A percentile compares a stretch with the other conserved stretches of the same genome.
Conservation (phyloP, 441 rosid genomes). For the Capsella rubella region DNA sequence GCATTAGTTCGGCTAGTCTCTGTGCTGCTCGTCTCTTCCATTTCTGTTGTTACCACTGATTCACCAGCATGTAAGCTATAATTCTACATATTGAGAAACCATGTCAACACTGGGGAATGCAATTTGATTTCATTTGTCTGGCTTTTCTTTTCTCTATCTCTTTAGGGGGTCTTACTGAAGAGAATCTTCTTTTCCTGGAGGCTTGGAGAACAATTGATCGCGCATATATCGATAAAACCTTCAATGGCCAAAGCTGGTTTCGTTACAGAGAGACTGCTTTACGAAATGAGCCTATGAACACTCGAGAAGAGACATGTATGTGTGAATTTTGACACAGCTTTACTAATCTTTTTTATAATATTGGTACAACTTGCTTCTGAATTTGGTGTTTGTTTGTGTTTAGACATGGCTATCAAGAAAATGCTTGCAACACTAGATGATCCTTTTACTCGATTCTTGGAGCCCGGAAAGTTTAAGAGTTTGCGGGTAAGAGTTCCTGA, state of each 20-base stretch:
- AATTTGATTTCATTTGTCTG: constrained; percentile 14
- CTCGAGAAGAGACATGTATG: constrained; percentile 87
- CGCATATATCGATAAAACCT: constrained; percentile 86
- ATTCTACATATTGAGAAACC: constrained; percentile 9
- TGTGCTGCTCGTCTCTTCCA: constrained; percentile 62
- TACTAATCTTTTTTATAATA: not conserved
- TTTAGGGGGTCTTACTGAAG: constrained; percentile 78
- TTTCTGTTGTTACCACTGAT: constrained; percentile 55
- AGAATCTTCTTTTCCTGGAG: constrained; percentile 83
- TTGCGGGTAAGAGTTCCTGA: constrained; percentile 70
- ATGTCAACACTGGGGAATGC: not conserved
- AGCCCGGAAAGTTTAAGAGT: constrained; percentile 92
- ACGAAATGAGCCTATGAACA: constrained; percentile 87
- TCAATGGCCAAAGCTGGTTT: constrained; percentile 99
- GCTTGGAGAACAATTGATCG: constrained; percentile 99
- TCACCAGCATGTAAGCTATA: constrained; percentile 67
- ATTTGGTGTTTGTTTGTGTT: constrained; percentile 39
- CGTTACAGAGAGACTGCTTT: constrained; percentile 93
- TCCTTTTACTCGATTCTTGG: constrained; percentile 93
- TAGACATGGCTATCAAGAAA: constrained; percentile 91
- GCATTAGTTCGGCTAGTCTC: constrained; percentile 52
- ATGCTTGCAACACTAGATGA: constrained; percentile 91
- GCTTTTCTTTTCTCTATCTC: not conserved
- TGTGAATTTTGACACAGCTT: not conserved
- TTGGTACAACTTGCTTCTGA: constrained; percentile 5